A percentile compares a stretch with the other conserved stretches of the same genome.
phyloP scores from a whole-genome alignment of 1,284 basidiomycete species.

The Marasmius oreades region DNA sequence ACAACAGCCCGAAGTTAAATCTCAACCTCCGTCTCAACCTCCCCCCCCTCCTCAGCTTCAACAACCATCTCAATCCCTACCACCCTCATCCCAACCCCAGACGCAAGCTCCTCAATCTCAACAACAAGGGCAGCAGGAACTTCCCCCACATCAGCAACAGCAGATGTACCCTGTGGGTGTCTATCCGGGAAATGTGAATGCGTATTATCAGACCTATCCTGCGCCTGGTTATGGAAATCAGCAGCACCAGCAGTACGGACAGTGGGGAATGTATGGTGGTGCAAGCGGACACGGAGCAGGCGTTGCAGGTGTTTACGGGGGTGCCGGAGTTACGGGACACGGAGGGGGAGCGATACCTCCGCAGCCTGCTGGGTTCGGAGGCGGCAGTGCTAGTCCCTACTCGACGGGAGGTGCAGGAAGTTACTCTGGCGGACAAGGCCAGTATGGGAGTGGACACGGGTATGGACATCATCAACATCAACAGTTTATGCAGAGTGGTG shows the following conservation, averaged over 20 bases:
- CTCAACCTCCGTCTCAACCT: slow-evolving; percentile 17
- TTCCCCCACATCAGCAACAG: slow-evolving; percentile 21
- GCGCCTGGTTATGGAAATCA: slow-evolving; percentile 29
- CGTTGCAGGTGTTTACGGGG: neutral
- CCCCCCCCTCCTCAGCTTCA: slow-evolving; percentile 37
- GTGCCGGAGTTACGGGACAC: neutral
- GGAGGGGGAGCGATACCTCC: neutral
- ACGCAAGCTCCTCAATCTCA: slow-evolving; percentile 35
- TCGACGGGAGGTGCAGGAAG: slow-evolving; percentile 50
- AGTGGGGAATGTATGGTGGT: neutral
- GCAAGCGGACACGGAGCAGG: neutral
- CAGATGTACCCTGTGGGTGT: neutral
- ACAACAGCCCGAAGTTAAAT: slow-evolving; percentile 16
- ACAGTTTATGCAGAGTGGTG: slow-evolving; percentile 29
- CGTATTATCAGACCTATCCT: neutral
- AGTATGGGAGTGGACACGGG: slow-evolving; percentile 37
- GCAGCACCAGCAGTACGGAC: slow-evolving; percentile 32
- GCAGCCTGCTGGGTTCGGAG: neutral
- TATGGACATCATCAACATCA: slow-evolving; percentile 42
- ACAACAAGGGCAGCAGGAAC: slow-evolving; percentile 29
- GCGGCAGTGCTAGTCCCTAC: neutral
- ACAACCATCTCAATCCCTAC: slow-evolving; percentile 28
- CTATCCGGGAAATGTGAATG: neutral
- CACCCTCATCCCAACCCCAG: slow-evolving; percentile 18
- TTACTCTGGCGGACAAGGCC: slow-evolving; percentile 59